These are phyloP conservation scores for Colletotrichum sojae DNA, from an alignment of 2,329 filamentous ascomycete species.

Conservation along the genomic window DNA sequence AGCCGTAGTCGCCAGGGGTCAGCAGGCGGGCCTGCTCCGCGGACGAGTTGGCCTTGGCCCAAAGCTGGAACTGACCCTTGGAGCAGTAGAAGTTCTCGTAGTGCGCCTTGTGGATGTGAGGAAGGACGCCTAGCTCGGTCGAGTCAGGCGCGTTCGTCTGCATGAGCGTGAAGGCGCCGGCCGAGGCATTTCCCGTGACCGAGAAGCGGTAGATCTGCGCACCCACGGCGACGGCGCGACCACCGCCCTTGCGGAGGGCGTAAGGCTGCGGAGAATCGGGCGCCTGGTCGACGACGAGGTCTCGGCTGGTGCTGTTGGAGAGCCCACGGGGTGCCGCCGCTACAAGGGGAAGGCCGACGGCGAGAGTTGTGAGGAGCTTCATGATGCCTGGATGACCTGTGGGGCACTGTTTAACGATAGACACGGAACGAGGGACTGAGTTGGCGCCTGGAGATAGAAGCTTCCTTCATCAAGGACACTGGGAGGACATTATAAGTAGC, in stretches of 20 bases:
- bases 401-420: not conserved
- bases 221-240: constrained; percentile 28
- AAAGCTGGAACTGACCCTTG: constrained; percentile 61
- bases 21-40: constrained; percentile 56
- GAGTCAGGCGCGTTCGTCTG: constrained; percentile 57
- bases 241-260: constrained; percentile 32
- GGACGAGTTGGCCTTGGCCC: constrained; percentile 48
- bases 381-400: constrained; percentile 8
- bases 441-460: not conserved
- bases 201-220: constrained; percentile 45
- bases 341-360: constrained; percentile 30
- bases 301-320: constrained; percentile 18
- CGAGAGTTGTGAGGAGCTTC: constrained; percentile 30
- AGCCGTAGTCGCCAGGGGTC: constrained; percentile 61
- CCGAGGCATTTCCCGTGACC: constrained; percentile 60
- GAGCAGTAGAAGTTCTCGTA: constrained; percentile 64
- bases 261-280: constrained; percentile 29
- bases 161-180: constrained; percentile 60
- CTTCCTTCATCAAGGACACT: not conserved
- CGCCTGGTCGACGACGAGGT: constrained; percentile 26
- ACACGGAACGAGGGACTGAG: not conserved
- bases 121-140: constrained; percentile 55
- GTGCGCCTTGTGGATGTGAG: constrained; percentile 57
- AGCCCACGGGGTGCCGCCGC: constrained; percentile 24
- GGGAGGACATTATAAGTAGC: constrained; percentile 16